Conservation (phyloP, 2,329 filamentous ascomycete species). For the Fusarium annulatum region DNA sequence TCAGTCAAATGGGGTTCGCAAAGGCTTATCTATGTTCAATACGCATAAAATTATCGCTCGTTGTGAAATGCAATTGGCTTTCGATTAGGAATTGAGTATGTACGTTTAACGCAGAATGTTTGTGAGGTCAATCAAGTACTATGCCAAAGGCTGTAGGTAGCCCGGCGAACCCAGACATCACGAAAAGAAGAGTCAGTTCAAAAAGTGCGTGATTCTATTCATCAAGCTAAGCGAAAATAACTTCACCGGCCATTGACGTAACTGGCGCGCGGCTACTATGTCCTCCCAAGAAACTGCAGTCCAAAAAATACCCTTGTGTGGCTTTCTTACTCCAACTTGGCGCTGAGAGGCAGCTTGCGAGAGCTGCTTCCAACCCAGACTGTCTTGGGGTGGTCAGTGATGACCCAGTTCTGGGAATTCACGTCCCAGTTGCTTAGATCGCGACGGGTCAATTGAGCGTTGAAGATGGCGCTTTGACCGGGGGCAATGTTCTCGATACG, state of each 20-base stretch:
- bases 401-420: constrained; percentile 83
- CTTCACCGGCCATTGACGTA: constrained; percentile 14
- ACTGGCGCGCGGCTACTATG: constrained; percentile 2
- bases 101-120: neutral
- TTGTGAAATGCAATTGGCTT: accelerated
- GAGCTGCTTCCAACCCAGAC: constrained; percentile 67
- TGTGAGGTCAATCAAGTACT: neutral
- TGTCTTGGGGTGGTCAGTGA: constrained; percentile 63
- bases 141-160: neutral
- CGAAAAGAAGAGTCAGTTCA: neutral
- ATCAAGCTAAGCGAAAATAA: constrained; percentile 9
- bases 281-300: neutral
- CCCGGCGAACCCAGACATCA: neutral
- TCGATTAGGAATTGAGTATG: neutral
- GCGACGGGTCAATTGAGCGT: constrained; percentile 76
- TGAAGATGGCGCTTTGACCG: constrained; percentile 75
- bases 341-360: constrained; percentile 61
- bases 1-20: neutral
- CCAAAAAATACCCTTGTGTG: neutral
- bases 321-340: constrained; percentile 24
- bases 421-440: constrained; percentile 92
- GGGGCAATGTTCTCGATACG: constrained; percentile 74
- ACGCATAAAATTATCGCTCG: accelerated
- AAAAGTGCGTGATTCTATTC: neutral
- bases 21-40: neutral